Evolutionary conservation across 306 rosid species (phyloP), one percentile per base, ranked within the genome.

Genomic region (Rosa lucieae): DNA sequence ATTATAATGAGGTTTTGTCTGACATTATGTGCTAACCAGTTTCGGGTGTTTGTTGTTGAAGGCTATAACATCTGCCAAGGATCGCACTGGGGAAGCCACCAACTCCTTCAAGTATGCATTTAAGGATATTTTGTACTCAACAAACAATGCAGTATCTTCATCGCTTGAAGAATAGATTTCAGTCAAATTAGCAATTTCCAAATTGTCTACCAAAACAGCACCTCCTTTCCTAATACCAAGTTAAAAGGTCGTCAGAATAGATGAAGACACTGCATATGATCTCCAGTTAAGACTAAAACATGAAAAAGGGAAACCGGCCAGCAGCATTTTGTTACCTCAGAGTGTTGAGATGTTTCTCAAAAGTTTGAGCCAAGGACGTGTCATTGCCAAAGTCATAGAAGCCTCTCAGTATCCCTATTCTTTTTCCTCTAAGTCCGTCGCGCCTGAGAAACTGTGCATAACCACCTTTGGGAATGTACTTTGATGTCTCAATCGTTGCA

Each of bases 391-490:
- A 86, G 20, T 48, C 0, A 44, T 70, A 86, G 79, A 32, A 87
- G 26, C 51, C 2, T 77, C 87, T 83, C 61, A 86, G 63, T 58
- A 89, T 74, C 42, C 92, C 93, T 13, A 89, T 2, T 74, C 92
- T 82, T 85, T 88, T 89, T 73, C 92, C 90, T 74, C 62, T 56
- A 7, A 89, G 86, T 55, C 92, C 92, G 61, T 80, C 81, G 14
- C 67, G 58, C 59, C 75, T 87, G 56, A 89, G 87, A 83, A 85
- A 91, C 43, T 88, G 90, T 75, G 84, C 80, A 72, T 86, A 87
- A 21, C 93, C 95, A 74, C 87, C 91, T 32, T 17, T 5, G 23
- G 97, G 93, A 67, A 84, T 90, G 78, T 85, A 89, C 76, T 78
- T 72, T 2, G 87, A 53, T 14, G 91, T 87, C 71, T 80, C 78